Base-by-base conservation (phyloP, 2,329 filamentous ascomycete genomes). In the Claviceps africana region DNA sequence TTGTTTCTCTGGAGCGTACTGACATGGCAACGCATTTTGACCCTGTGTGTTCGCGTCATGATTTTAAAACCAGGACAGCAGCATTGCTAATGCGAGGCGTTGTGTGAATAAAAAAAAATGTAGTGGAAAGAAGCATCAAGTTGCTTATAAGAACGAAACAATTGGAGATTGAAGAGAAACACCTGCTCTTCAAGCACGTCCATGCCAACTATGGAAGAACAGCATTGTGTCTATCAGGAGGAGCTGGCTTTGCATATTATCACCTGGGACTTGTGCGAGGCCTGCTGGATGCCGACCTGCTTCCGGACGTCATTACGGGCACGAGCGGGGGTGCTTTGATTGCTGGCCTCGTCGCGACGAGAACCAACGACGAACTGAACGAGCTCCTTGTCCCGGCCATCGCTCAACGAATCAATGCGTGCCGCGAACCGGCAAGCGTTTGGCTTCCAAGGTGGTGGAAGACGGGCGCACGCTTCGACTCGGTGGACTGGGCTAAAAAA, bases 161-260 rank as follows among this genome's bases (percentile, higher is more conserved):
- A 57, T 71, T 96, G 33, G 73, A 77, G 4, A 65, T 75, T 19
- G 83, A 90, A 25, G 82, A 85, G 64, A 97, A 96, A 70, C 78
- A 86, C 47, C 72, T 74, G 5, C 74, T 95, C 46, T 95, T 95
- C 72, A 94, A 91, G 65, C 85, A 94, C 55, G 74, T 96, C 42
- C 82, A 88, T 55, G 87, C 87, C 52, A 97, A 97, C 65, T 95
- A 86, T 61, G 93, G 93, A 31, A 83, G 91, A 31, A 95, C 91
- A 7, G 93, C 93, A 0, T 74, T 98, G 3, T 98, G 91, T 63
- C 73, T 98, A 1, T 96, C 89, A 4, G 93, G 93, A 2, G 93
- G 93, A 0, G 93, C 91, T 3, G 87, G 86, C 0, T 96, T 98
- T 68, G 89, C 93, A 5, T 97, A 95, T 65, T 97, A 97, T 65